These are phyloP conservation scores for Peniophora sp. DNA, from an alignment of 1,284 basidiomycete genomes.

Conservation along the genomic window DNA sequence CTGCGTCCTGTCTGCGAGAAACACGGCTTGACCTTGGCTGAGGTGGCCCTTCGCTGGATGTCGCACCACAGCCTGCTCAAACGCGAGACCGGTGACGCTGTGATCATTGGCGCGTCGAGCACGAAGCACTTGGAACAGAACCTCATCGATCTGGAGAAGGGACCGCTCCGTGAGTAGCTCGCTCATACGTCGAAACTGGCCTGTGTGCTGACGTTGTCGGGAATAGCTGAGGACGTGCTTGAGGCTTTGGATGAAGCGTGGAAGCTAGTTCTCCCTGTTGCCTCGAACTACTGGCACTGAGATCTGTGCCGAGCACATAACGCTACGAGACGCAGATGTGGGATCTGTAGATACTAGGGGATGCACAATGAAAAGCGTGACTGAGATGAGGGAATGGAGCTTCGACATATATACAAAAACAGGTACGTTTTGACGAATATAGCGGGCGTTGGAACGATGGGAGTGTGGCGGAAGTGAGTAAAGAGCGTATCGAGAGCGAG, in stretches of 20 bases:
- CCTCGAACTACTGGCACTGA: constrained; percentile 22
- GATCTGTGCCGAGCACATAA: not conserved
- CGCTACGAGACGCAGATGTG: not conserved
- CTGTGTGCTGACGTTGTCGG: not conserved
- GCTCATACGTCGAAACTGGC: not conserved
- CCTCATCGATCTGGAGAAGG: constrained; percentile 47
- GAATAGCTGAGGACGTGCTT: constrained; percentile 27
- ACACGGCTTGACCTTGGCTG: constrained; percentile 35
- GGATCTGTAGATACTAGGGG: not conserved
- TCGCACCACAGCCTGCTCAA: constrained; percentile 43
- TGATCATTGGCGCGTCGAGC: constrained; percentile 46
- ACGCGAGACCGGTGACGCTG: constrained; percentile 37
- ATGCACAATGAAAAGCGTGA: not conserved
- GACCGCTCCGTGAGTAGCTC: constrained; percentile 37
- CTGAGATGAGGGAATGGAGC: too few species aligned
- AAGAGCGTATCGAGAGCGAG: too few species aligned
- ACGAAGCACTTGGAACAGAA: constrained; percentile 46
- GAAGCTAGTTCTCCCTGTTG: constrained; percentile 22
- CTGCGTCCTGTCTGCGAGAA: constrained; percentile 31
- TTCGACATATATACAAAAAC: too few species aligned
- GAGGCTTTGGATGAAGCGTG: constrained; percentile 30
- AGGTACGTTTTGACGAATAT: too few species aligned
- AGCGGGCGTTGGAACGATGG: too few species aligned
- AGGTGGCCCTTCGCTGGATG: constrained; percentile 47
- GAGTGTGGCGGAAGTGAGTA: too few species aligned